Conservation (phyloP, 1,284 basidiomycete genomes). For the Trametes versicolor region DNA sequence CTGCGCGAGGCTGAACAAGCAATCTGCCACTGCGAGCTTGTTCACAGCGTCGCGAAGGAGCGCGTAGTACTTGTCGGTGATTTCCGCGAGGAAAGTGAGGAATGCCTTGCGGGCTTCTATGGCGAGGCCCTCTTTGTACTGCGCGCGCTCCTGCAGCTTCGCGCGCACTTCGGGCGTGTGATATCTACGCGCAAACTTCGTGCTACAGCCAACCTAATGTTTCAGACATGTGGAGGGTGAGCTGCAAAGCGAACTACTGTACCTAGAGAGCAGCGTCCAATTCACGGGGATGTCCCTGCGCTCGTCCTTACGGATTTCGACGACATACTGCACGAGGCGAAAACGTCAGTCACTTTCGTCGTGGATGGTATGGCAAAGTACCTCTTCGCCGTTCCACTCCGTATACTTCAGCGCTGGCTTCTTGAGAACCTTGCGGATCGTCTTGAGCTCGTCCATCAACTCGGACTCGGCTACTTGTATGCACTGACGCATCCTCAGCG, state of each 20-base stretch:
- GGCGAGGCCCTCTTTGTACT: constrained; percentile 79
- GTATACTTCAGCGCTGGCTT: constrained; percentile 84
- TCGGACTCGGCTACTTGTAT: constrained; percentile 76
- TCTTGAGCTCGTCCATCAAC: constrained; percentile 79
- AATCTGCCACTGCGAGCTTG: constrained; percentile 85
- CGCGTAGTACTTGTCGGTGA: constrained; percentile 73
- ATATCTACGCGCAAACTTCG: constrained; percentile 82
- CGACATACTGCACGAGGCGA: constrained; percentile 62
- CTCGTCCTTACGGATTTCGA: constrained; percentile 82
- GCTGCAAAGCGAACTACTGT: constrained; percentile 9
- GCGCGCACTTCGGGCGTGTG: constrained; percentile 78
- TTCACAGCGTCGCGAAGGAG: constrained; percentile 79
- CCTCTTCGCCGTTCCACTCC: constrained; percentile 76
- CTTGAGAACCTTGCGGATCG: constrained; percentile 76
- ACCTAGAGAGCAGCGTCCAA: constrained; percentile 87
- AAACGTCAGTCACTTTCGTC: background rate
- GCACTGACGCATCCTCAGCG: constrained; percentile 49
- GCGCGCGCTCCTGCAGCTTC: constrained; percentile 80
- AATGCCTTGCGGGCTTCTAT: constrained; percentile 77
- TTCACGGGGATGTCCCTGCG: constrained; percentile 76
- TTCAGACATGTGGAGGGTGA: background rate
- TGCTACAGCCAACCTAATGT: constrained; percentile 54
- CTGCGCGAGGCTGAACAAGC: constrained; percentile 74
- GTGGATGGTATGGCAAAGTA: constrained; percentile 40
- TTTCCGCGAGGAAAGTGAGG: constrained; percentile 73